Conservation (phyloP, 2,329 filamentous ascomycete genomes). For the Dothidotthia symphoricarpi region DNA sequence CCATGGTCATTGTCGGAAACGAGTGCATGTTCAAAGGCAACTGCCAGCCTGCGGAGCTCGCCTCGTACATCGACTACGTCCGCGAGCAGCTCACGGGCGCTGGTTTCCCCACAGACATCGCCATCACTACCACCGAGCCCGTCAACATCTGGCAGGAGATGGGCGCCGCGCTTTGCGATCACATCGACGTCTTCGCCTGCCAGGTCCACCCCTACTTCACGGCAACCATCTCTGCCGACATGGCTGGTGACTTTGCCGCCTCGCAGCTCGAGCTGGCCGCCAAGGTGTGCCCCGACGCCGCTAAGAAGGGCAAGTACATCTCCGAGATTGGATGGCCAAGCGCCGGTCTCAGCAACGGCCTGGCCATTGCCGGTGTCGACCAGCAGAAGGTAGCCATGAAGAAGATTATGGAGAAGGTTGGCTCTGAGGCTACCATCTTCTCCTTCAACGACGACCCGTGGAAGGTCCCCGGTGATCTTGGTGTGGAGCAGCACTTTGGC, state of each 20-base stretch:
- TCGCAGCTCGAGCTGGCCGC: slow-evolving; percentile 70
- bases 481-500: slow-evolving; percentile 81
- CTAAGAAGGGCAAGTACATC: slow-evolving; percentile 67
- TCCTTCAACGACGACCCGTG: slow-evolving; percentile 75
- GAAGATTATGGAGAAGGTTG: slow-evolving; percentile 65
- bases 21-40: slow-evolving; percentile 79
- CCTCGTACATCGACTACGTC: slow-evolving; percentile 66
- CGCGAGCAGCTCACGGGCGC: slow-evolving; percentile 60
- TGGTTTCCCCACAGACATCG: slow-evolving; percentile 66
- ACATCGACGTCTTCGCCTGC: slow-evolving; percentile 74
- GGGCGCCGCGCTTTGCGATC: slow-evolving; percentile 62
- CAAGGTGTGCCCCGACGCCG: slow-evolving; percentile 62
- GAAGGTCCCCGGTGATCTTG: slow-evolving; percentile 69
- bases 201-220: slow-evolving; percentile 98
- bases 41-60: slow-evolving; percentile 64
- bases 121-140: slow-evolving; percentile 79
- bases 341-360: slow-evolving; percentile 65
- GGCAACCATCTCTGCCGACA: slow-evolving; percentile 57
- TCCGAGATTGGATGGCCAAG: slow-evolving; percentile 91
- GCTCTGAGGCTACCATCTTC: slow-evolving; percentile 75
- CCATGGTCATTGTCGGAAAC: slow-evolving; percentile 84
- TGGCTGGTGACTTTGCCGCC: slow-evolving; percentile 74
- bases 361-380: slow-evolving; percentile 62
- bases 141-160: slow-evolving; percentile 71
- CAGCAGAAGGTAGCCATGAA: slow-evolving; percentile 73